Base-by-base conservation (phyloP, 192 early-diverging fungal genomes). In the Podila epigama region DNA sequence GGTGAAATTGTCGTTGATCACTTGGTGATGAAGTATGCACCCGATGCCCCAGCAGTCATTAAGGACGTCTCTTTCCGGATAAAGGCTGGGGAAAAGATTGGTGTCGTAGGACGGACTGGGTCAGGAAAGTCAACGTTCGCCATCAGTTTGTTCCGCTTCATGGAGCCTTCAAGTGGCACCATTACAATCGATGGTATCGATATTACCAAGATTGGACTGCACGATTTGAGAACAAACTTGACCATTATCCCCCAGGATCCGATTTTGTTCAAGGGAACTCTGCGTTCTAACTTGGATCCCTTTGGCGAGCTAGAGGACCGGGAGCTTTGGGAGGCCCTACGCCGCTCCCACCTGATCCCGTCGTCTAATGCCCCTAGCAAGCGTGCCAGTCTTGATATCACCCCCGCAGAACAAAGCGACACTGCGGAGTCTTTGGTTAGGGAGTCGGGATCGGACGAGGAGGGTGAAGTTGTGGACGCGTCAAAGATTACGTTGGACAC, bases 241-340 rank as follows among this genome's bases (percentile, higher is more conserved):
- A 83, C 88, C 16, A 90, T 93, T 53, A 87, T 93, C 37, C 91
- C 91, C 0, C 91, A 92, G 67, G 93, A 94, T 33, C 89, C 93
- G 0, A 86, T 91, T 13, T 71, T 94, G 4, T 93, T 94, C 58
- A 83, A 86, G 51, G 93, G 93, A 25, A 87, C 92, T 8, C 32
- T 85, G 18, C 77, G 82, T 9, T 90, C 90, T 61, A 97, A 97
- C 77, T 70, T 98, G 32, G 95, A 98, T 84, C 94, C 93, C 0
- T 93, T 96, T 79, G 80, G 71, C 25, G 90, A 96, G 69, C 86
- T 84, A 67, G 85, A 87, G 32, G 96, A 99, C 58, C 79, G 75
- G 50, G 75, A 86, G 7, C 63, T 97, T 5, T 95, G 92, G 90
- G 86, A 90, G 22, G 90, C 93, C 3, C 79, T 98, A 34, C 70